A percentile compares a stretch with the other conserved stretches of the same genome.
phyloP scores from a whole-genome alignment of 2,329 filamentous ascomycete species.

The Penicillium sclerotigenum region DNA sequence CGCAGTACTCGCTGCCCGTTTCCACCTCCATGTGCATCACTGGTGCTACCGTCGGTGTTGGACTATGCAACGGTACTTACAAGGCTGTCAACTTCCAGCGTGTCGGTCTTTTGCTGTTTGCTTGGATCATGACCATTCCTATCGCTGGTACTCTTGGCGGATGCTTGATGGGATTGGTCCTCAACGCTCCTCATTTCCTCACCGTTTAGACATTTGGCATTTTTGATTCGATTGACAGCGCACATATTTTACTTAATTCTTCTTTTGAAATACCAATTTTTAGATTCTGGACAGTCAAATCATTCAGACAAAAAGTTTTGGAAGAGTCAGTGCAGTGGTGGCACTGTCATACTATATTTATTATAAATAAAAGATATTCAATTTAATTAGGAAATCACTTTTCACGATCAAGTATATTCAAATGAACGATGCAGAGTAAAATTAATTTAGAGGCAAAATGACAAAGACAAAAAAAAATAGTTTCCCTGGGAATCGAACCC shows the following conservation, averaged over 20 bases:
- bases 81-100: constrained; percentile 75
- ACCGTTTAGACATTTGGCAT: neutral
- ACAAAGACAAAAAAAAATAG: neutral
- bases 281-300: neutral
- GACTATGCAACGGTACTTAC: constrained; percentile 69
- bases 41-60: constrained; percentile 73
- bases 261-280: neutral
- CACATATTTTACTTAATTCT: constrained; percentile 1
- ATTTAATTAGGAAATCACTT: too few relatives aligned
- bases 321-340: too few relatives aligned
- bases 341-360: neutral
- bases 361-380: neutral
- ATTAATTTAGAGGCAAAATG: neutral
- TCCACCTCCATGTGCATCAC: constrained; percentile 79
- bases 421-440: too few relatives aligned
- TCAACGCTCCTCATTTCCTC: constrained; percentile 60
- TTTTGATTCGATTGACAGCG: neutral
- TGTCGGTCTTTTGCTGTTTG: constrained; percentile 63
- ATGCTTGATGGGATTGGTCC: constrained; percentile 50
- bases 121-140: constrained; percentile 66
- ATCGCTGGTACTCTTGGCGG: constrained; percentile 58
- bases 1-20: constrained; percentile 70
- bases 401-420: too few relatives aligned
- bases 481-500: constrained; percentile 10
- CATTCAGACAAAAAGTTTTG: neutral